Conservation (phyloP, 164 flowering plant genomes). For the Protea cynaroides region DNA sequence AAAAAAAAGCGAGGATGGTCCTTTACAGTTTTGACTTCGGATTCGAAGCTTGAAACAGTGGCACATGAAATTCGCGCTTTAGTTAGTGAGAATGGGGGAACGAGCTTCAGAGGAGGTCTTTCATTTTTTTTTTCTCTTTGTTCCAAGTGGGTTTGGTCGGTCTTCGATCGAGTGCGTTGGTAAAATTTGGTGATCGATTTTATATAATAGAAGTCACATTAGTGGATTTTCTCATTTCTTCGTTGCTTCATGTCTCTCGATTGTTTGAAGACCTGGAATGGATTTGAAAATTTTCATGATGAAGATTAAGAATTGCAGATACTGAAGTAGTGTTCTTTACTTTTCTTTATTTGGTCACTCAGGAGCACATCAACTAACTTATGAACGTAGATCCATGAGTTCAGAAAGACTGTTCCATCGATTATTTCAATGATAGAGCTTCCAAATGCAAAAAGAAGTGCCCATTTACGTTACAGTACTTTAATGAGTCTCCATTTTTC, state of each 20-base stretch:
- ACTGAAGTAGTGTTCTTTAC: not conserved
- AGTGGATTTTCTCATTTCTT: constrained; percentile 3
- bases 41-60: constrained; percentile 2
- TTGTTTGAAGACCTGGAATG: not conserved
- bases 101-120: not conserved
- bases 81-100: constrained; percentile 6
- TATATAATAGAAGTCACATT: not conserved
- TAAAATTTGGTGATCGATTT: not conserved
- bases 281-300: not conserved
- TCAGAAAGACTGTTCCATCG: not conserved
- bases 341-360: not conserved
- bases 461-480: not conserved
- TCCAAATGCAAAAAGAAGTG: not conserved
- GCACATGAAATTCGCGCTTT: constrained; percentile 10
- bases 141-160: not conserved
- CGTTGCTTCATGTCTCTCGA: not conserved
- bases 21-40: not conserved
- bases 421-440: not conserved
- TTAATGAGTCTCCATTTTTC: too few species aligned
- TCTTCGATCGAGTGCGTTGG: not conserved
- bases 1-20: not conserved
- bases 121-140: too few species aligned
- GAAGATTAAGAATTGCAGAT: not conserved
- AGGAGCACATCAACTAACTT: not conserved
- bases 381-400: not conserved